Base-by-base conservation (phyloP, 2,329 filamentous ascomycete genomes). In the Colletotrichum cuscutae region DNA sequence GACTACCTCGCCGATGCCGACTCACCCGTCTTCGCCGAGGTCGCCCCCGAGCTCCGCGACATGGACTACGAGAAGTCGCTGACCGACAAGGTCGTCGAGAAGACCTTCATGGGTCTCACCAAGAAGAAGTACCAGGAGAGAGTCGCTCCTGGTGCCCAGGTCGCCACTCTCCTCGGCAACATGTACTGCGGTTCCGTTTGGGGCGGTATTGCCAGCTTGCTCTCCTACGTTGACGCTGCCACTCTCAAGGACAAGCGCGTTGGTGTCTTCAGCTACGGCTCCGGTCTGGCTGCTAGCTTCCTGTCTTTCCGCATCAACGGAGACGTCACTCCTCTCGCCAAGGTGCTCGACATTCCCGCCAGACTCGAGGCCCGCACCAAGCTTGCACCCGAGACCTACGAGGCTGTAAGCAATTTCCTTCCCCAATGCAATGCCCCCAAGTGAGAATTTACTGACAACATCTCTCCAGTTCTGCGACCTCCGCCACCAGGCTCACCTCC, bases 91-190 rank as follows among this genome's bases (percentile, higher is more conserved):
- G 89, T 87, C 65, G 89, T 97, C 52, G 94, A 97, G 88, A 97
- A 96, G 90, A 92, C 92, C 75, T 97, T 97, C 83, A 94, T 97
- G 92, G 87, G 81, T 71, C 87, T 96, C 77, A 92, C 92, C 82
- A 96, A 97, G 90, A 95, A 95, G 89, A 90, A 90, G 78, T 96
- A 94, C 85, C 89, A 90, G 80, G 93, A 95, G 84, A 92, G 94
- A 78, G 92, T 97, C 77, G 87, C 88, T 81, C 92, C 93, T 65
- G 86, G 88, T 78, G 92, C 94, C 81, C 89, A 95, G 84, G 92
- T 95, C 46, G 91, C 94, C 76, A 95, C 93, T 76, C 89, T 93
- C 82, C 94, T 92, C 82, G 90, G 89, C 76, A 91, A 91, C 87
- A 90, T 90, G 89, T 91, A 91, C 86, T 90, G 88, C 80, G 89